Conservation (phyloP, 495 filamentous ascomycete species). For the Penicillium odoratum region DNA sequence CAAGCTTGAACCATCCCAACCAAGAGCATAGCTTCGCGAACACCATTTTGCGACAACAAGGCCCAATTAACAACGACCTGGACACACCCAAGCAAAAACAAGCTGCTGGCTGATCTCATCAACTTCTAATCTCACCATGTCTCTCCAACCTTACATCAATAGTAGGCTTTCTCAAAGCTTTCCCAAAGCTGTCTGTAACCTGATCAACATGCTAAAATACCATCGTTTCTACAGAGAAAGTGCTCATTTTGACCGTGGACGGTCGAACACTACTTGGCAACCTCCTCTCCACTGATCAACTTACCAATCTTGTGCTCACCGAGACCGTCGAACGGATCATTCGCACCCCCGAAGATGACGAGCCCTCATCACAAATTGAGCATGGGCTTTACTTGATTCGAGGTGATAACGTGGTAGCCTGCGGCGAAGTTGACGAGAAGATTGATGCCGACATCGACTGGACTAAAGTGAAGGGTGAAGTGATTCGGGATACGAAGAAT, state of each 20-base stretch:
- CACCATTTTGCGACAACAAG: background rate
- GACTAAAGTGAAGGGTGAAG: slow-evolving; percentile 81
- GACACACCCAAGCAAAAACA: background rate
- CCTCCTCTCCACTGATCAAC: slow-evolving; percentile 84
- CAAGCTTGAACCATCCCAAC: background rate
- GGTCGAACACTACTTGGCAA: slow-evolving; percentile 84
- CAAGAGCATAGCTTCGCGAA: background rate
- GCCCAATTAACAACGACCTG: background rate
- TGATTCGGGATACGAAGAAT: slow-evolving; percentile 82
- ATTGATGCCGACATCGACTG: slow-evolving; percentile 88
- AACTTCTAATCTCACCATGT: slow-evolving; percentile 47
- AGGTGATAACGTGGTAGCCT: slow-evolving; percentile 91
- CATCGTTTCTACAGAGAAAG: slow-evolving; percentile 63
- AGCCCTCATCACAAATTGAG: slow-evolving; percentile 75
- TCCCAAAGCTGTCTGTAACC: background rate
- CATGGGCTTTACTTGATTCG: slow-evolving; percentile 90
- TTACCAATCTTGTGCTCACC: slow-evolving; percentile 87
- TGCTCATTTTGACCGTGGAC: slow-evolving; percentile 88
- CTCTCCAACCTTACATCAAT: slow-evolving; percentile 64
- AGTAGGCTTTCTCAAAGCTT: slow-evolving; percentile 46
- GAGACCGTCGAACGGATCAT: slow-evolving; percentile 89
- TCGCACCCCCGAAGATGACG: slow-evolving; percentile 74
- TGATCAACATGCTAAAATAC: background rate
- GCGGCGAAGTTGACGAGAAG: slow-evolving; percentile 85
- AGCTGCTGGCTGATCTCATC: background rate